These are phyloP conservation scores for Hamamelis virginiana DNA, from an alignment of 164 flowering plant species.

Conservation along the genomic window DNA sequence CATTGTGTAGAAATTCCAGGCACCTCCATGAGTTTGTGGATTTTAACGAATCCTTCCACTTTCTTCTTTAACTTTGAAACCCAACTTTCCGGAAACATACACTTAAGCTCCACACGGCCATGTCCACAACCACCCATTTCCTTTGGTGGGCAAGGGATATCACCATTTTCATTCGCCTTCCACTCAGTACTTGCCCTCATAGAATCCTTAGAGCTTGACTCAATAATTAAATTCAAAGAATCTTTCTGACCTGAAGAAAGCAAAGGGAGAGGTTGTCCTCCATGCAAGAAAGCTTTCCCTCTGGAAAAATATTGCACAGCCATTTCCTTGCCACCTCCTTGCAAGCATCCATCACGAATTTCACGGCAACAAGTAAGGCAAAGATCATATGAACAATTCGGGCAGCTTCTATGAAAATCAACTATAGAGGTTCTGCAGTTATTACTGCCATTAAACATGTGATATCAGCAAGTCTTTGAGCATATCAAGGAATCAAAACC, in stretches of 20 bases:
- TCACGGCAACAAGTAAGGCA: conserved; percentile 30
- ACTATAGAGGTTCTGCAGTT: no score
- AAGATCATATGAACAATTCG: conserved; percentile 24
- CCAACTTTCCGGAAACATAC: conserved; percentile 9
- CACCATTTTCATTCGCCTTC: conserved; percentile 18
- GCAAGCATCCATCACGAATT: conserved; percentile 14
- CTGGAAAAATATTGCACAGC: conserved; percentile 2
- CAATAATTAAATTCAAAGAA: no score
- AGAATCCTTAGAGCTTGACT: background rate
- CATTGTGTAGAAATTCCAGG: conserved; percentile 15
- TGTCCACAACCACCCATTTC: conserved; percentile 22
- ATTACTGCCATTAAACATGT: conserved; percentile 20
- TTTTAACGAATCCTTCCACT: conserved; percentile 19
- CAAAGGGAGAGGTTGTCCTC: background rate
- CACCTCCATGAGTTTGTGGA: conserved; percentile 2
- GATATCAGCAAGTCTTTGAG: no score
- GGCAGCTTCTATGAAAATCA: conserved; percentile 25
- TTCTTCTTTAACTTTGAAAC: conserved; percentile 6
- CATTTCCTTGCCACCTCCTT: conserved; percentile 1
- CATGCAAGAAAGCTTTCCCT: conserved; percentile 4
- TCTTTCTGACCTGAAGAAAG: background rate
- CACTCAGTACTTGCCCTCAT: conserved; percentile 7
- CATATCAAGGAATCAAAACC: no score
- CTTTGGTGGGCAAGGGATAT: conserved; percentile 23
- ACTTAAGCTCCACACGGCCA: conserved; percentile 15